These are phyloP conservation scores for Blastomyces parvus DNA, from an alignment of 2,329 filamentous ascomycete genomes.

Conservation along the genomic window DNA sequence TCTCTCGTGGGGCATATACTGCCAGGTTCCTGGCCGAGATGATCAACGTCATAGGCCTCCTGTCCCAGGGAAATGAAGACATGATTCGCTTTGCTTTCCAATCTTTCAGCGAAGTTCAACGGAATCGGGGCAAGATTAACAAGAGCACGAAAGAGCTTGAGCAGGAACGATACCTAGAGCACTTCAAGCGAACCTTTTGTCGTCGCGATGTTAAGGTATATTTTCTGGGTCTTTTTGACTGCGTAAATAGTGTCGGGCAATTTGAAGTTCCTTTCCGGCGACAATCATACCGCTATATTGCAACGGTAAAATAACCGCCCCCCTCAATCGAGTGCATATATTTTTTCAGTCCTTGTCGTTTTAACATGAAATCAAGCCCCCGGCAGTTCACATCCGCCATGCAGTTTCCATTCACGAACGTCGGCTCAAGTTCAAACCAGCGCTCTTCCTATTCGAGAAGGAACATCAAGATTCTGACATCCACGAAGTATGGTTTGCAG, in stretches of 20 bases:
- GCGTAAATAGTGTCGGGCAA: conserved; percentile 41
- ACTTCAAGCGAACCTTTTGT: conserved; percentile 44
- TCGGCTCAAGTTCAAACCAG: conserved; percentile 47
- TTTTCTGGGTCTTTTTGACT: conserved; percentile 50
- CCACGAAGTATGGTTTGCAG: conserved; percentile 49
- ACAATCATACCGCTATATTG: conserved; percentile 28
- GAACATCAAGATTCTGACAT: conserved; percentile 31
- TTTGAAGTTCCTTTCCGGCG: conserved; percentile 31
- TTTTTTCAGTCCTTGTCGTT: neutral
- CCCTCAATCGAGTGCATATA: conserved; percentile 19
- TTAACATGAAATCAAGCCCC: conserved; percentile 22
- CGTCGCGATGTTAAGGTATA: conserved; percentile 39
- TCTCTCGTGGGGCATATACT: conserved; percentile 45
- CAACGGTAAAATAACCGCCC: conserved; percentile 25
- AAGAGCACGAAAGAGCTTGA: conserved; percentile 15
- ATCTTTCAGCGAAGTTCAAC: conserved; percentile 25
- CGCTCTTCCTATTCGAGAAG: conserved; percentile 31
- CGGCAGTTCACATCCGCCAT: conserved; percentile 42
- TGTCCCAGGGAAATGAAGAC: conserved; percentile 46
- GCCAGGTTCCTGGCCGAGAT: conserved; percentile 47
- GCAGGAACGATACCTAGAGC: conserved; percentile 26
- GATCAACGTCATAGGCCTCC: conserved; percentile 41
- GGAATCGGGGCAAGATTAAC: conserved; percentile 23
- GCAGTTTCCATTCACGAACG: conserved; percentile 47
- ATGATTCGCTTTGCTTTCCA: conserved; percentile 44